Base-by-base conservation (phyloP, 139 green algal genomes). In the Diplosphaera chodatii region DNA sequence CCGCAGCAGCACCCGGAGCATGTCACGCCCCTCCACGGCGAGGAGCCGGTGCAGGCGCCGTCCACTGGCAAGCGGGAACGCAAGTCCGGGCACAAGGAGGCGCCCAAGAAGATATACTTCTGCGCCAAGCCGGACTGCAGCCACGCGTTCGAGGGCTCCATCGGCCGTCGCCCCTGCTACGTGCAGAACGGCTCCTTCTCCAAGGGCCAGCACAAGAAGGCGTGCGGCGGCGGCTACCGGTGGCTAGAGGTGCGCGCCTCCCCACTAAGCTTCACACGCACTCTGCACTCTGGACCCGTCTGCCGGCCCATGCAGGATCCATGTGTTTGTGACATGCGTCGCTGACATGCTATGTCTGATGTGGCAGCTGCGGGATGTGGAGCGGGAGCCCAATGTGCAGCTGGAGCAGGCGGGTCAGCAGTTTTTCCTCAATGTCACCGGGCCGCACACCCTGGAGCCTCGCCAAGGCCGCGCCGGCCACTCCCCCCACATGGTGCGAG, bases 151-250 rank as follows among this genome's bases (percentile, higher is more conserved):
- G 48, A 59, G 48, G 48, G 48, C 48, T 27, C 16, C 48, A 59
- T 59, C 18, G 48, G 48, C 16, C 48, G 48, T 3, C 48, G 48
- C 48, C 48, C 48, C 48, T 59, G 48, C 48, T 59, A 59, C 48
- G 48, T 59, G 48, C 48, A 59, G 48, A 59, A 59, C 25, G 48
- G 48, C 48, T 59, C 48, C 48, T 59, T 59, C 48, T 59, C 48
- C 48, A 59, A 59, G 48, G 48, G 48, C 18, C 16, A 23, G 18
- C 48, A 59, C 48, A 59, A 59, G 18, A 23, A 25, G 16, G 4
- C 48, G 13, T 59, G 48, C 48, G 48, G 48, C 48, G 48, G 48
- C 48, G 48, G 48, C 10, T 59, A 59, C 16, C 48, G 48, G 13
- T 59, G 48, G 48, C 48, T 59, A 5, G 48, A 59, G 48, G 48